Conservation (phyloP, 2,329 filamentous ascomycete genomes). For the Penicillium hordei region DNA sequence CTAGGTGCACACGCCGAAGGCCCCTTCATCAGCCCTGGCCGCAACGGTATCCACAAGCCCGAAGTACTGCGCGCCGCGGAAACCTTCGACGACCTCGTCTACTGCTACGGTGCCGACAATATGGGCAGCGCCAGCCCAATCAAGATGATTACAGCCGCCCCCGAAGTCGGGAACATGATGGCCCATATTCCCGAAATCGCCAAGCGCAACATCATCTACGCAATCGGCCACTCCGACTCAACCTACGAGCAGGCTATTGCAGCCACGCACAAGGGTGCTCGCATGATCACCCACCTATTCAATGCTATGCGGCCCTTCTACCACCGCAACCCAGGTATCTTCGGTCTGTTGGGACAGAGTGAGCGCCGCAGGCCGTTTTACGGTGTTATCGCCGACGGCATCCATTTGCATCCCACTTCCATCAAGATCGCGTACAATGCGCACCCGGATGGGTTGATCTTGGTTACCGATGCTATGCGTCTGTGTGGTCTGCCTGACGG, state of each 20-base stretch:
- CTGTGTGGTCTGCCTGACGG: slow-evolving; percentile 82
- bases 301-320: slow-evolving; percentile 90
- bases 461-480: slow-evolving; percentile 92
- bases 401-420: slow-evolving; percentile 83
- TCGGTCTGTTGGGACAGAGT: slow-evolving; percentile 74
- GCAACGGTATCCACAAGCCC: slow-evolving; percentile 82
- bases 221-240: slow-evolving; percentile 83
- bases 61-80: slow-evolving; percentile 67
- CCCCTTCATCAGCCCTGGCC: slow-evolving; percentile 77
- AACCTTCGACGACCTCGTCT: slow-evolving; percentile 58
- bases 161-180: slow-evolving; percentile 72
- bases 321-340: slow-evolving; percentile 87
- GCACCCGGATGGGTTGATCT: slow-evolving; percentile 78
- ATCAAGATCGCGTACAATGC: slow-evolving; percentile 87
- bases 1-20: slow-evolving; percentile 90
- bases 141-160: slow-evolving; percentile 82
- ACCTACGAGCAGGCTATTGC: slow-evolving; percentile 77
- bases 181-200: slow-evolving; percentile 66
- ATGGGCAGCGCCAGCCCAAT: slow-evolving; percentile 53
- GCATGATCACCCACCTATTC: slow-evolving; percentile 91
- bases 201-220: slow-evolving; percentile 68
- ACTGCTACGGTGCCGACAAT: slow-evolving; percentile 66
- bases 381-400: slow-evolving; percentile 86
- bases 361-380: slow-evolving; percentile 67
- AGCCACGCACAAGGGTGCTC: slow-evolving; percentile 72